Evolutionary conservation across 1,284 basidiomycete species (phyloP).

Genomic region (Boletellus sp.): DNA sequence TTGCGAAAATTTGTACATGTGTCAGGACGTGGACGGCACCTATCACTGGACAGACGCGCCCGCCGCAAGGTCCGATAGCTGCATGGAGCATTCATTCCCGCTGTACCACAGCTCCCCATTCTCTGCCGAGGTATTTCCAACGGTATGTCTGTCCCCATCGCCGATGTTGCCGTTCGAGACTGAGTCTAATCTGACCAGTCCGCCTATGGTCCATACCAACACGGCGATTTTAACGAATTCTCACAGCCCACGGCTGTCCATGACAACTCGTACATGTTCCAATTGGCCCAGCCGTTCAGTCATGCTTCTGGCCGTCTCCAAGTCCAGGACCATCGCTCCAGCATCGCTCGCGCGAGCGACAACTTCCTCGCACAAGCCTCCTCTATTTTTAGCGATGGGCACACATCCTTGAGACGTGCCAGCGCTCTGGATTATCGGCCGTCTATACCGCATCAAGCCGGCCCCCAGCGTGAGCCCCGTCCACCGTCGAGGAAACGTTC

Average conservation of each 20-base stretch:
- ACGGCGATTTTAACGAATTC: constrained; percentile 13
- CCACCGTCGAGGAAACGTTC: constrained; percentile 35
- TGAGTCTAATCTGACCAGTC: constrained; percentile 14
- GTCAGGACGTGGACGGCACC: constrained; percentile 29
- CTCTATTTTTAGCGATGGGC: constrained; percentile 29
- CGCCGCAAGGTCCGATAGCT: constrained; percentile 24
- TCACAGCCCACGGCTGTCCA: constrained; percentile 18
- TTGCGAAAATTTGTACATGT: constrained; percentile 29
- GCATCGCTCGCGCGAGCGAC: constrained; percentile 35
- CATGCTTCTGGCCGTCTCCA: constrained; percentile 19
- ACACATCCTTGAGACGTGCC: constrained; percentile 20
- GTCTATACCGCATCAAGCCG: constrained; percentile 15
- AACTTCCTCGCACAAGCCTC: constrained; percentile 35
- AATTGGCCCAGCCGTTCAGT: constrained; percentile 24
- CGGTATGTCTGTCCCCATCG: constrained; percentile 16
- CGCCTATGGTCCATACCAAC: constrained; percentile 19
- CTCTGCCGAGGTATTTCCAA: constrained; percentile 14
- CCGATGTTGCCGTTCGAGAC: constrained; percentile 2
- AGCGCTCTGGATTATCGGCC: constrained; percentile 19
- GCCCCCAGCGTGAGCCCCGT: constrained; percentile 17
- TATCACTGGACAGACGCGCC: constrained; percentile 32
- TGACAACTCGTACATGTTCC: constrained; percentile 22
- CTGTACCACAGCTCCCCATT: constrained; percentile 20
- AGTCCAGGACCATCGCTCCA: constrained; percentile 33
- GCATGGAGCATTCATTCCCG: constrained; percentile 20